Evolutionary conservation across 192 early-diverging fungal genomes (phyloP), one percentile per base, ranked within the genome.

Genomic region (Gamsiella multidivaricata): DNA sequence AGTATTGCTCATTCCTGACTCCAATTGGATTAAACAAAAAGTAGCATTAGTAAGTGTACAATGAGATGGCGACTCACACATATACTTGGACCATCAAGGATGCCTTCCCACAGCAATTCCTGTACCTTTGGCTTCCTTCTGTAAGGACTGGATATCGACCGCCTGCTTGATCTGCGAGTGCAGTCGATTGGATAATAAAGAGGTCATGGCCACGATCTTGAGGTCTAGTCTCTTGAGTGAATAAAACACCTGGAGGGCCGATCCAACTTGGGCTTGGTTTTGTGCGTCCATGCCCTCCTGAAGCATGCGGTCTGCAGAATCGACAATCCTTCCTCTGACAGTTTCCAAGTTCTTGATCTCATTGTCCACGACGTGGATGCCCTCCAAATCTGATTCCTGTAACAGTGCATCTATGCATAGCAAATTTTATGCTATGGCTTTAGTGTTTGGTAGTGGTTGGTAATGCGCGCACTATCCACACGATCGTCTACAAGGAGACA

Each of bases 341-440:
- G 82, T 61, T 52, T 76, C 56, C 31, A 93, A 81, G 23, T 81
- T 72, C 10, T 54, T 54, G 18, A 88, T 39, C 54, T 92, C 86
- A 5, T 62, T 65, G 51, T 90, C 88, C 3, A 92, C 85, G 22
- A 90, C 76, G 51, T 88, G 82, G 64, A 93, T 90, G 10, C 90
- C 92, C 18, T 82, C 79, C 56, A 93, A 79, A 72, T 91, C 88
- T 1, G 79, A 71, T 39, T 91, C 90, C 29, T 83, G 63, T 31
- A 90, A 54, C 39, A 93, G 80, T 0, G 52, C 50, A 20, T 88
- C 91, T 84, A 49, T 23, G 22, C 26, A n/a, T 15, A 32, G 3
- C n/a, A 42, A 54, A 29, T n/a, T 7, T n/a, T n/a, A n/a, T n/a
- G n/a, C n/a, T n/a, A n/a, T n/a, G n/a, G n/a, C n/a, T n/a, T n/a